Evolutionary conservation across 2,329 filamentous ascomycete genomes (phyloP).

Genomic region (Aspergillus ibericus): DNA sequence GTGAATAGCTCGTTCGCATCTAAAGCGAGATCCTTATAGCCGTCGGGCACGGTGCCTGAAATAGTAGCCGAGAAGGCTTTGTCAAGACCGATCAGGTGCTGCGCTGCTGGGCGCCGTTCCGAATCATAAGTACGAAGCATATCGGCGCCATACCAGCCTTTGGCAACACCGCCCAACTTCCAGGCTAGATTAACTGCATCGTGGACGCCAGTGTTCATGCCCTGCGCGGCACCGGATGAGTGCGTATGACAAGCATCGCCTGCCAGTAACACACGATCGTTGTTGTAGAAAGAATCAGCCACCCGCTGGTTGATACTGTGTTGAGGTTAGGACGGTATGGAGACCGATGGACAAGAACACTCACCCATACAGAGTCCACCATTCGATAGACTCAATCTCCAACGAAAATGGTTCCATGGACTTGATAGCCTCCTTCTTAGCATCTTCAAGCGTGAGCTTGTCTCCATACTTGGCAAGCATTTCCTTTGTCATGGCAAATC

Average conservation of each 20-base stretch:
- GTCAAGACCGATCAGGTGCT: conserved; percentile 35
- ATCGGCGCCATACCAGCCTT: conserved; percentile 18
- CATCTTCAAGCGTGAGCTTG: conserved; percentile 16
- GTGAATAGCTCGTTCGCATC: conserved; percentile 27
- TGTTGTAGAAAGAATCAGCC: conserved; percentile 39
- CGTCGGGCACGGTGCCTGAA: conserved; percentile 20
- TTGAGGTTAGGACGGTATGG: neutral
- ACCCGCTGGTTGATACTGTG: conserved; percentile 41
- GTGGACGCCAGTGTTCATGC: conserved; percentile 55
- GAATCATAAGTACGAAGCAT: conserved; percentile 30
- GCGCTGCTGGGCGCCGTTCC: conserved; percentile 32
- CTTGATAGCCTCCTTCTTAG: conserved; percentile 21
- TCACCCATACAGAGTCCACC: conserved; percentile 28
- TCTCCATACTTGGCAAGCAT: conserved; percentile 16
- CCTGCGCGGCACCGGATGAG: conserved; percentile 53
- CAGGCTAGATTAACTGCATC: conserved; percentile 56
- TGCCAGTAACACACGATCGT: conserved; percentile 48
- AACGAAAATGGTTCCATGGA: conserved; percentile 22
- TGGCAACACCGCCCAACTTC: conserved; percentile 50
- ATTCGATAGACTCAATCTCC: conserved; percentile 24
- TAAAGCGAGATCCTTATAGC: conserved; percentile 9
- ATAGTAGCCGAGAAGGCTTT: conserved; percentile 21
- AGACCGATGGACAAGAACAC: neutral
- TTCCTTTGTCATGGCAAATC: conserved; percentile 21
- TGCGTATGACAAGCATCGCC: conserved; percentile 53